Percentiles rank a stretch among this genome's conserved stretches.
phyloP scores from a whole-genome alignment of 805 yeast genomes.

The Candida adriatica region DNA sequence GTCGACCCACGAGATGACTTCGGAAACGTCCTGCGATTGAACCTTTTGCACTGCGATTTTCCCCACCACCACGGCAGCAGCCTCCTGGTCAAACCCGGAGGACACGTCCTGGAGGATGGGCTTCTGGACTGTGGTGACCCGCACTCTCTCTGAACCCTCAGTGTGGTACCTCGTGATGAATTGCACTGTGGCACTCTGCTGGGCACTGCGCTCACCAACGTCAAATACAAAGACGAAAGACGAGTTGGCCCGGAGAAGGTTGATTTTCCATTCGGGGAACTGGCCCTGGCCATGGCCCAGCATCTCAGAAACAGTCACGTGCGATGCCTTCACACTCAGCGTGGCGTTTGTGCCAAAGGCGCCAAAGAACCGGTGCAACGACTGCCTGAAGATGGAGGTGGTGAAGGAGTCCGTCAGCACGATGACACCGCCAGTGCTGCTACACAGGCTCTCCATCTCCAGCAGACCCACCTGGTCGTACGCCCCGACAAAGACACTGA shows the following conservation, averaged over 20 bases:
- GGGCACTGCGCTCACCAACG: constrained; percentile 23
- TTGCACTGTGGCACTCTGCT: constrained; percentile 34
- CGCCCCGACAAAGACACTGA: constrained; percentile 56
- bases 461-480: constrained; percentile 87
- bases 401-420: constrained; percentile 90
- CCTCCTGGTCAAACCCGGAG: constrained; percentile 80
- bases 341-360: constrained; percentile 55
- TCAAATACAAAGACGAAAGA: constrained; percentile 56
- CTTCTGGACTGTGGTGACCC: constrained; percentile 52
- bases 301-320: constrained; percentile 49
- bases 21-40: constrained; percentile 83
- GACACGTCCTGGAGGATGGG: constrained; percentile 36
- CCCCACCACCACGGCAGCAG: constrained; percentile 92
- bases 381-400: constrained; percentile 89
- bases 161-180: constrained; percentile 56
- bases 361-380: constrained; percentile 57
- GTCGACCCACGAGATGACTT: constrained; percentile 91
- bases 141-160: constrained; percentile 47
- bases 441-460: constrained; percentile 84
- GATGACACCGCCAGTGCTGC: constrained; percentile 84
- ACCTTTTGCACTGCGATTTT: constrained; percentile 83
- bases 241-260: constrained; percentile 48
- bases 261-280: constrained; percentile 55
- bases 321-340: constrained; percentile 48
- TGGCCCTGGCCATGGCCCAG: constrained; percentile 58